phyloP scores from a whole-genome alignment of 1,284 basidiomycete species.

The Marasmius tenuissimus region DNA sequence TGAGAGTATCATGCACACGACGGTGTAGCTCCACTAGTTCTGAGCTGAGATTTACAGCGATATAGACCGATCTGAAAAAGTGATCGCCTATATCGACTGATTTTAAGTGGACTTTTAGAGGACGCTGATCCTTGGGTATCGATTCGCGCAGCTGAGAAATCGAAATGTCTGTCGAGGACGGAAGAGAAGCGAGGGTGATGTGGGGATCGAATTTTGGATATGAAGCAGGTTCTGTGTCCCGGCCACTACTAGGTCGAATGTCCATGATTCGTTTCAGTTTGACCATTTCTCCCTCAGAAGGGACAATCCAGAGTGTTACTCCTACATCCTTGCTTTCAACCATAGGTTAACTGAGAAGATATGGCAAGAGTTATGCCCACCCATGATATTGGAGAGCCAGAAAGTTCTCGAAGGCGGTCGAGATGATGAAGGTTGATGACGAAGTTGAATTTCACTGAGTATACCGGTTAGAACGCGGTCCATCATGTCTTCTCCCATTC shows the following conservation, averaged over 20 bases:
- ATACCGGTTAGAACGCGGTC: too few relatives aligned
- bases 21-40: conserved; percentile 50
- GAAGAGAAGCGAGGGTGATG: conserved; percentile 62
- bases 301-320: conserved; percentile 52
- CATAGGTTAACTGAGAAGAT: not conserved
- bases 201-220: conserved; percentile 67
- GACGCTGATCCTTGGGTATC: conserved; percentile 34
- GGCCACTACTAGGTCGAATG: conserved; percentile 22
- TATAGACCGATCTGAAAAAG: conserved; percentile 72
- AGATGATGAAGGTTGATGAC: not conserved
- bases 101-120: conserved; percentile 46
- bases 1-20: conserved; percentile 43
- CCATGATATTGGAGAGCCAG: not conserved
- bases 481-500: conserved; percentile 5
- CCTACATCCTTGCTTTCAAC: not conserved
- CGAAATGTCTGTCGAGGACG: conserved; percentile 27
- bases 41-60: conserved; percentile 44
- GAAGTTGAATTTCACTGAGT: not conserved
- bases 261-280: conserved; percentile 37
- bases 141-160: conserved; percentile 36
- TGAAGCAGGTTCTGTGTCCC: conserved; percentile 32
- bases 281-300: conserved; percentile 28
- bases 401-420: not conserved
- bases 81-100: conserved; percentile 54
- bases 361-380: not conserved